phyloP scores from a whole-genome alignment of 2,329 filamentous ascomycete genomes.

The Fusarium armeniacum region DNA sequence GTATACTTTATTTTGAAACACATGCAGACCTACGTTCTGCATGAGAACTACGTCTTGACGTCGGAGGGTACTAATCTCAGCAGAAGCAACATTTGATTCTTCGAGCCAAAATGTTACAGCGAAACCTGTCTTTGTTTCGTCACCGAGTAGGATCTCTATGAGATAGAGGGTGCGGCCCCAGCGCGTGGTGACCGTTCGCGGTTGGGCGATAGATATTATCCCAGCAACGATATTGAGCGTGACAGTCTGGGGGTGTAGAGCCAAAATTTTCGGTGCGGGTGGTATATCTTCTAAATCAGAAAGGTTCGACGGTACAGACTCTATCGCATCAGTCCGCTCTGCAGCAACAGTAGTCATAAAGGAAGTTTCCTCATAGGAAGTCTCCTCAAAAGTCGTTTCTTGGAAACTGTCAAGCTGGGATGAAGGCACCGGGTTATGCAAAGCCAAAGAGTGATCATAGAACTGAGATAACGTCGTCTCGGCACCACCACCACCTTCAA shows the following conservation, averaged over 20 bases:
- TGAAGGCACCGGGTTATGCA: slow-evolving; percentile 75
- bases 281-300: slow-evolving; percentile 78
- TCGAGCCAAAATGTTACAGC: slow-evolving; percentile 86
- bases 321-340: slow-evolving; percentile 41
- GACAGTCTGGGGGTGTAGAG: slow-evolving; percentile 82
- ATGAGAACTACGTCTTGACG: slow-evolving; percentile 83
- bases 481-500: slow-evolving; percentile 51
- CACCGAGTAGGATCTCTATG: slow-evolving; percentile 83
- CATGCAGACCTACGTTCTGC: slow-evolving; percentile 81
- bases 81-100: slow-evolving; percentile 51
- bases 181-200: slow-evolving; percentile 76
- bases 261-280: slow-evolving; percentile 72
- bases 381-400: slow-evolving; percentile 46
- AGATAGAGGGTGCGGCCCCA: slow-evolving; percentile 74
- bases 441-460: slow-evolving; percentile 81
- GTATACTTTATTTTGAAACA: slow-evolving; percentile 83
- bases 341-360: slow-evolving; percentile 57
- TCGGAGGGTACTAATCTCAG: slow-evolving; percentile 64
- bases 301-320: slow-evolving; percentile 53
- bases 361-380: slow-evolving; percentile 51
- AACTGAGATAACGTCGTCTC: slow-evolving; percentile 71
- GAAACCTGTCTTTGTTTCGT: slow-evolving; percentile 87
- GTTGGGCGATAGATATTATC: slow-evolving; percentile 77
- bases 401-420: slow-evolving; percentile 66
- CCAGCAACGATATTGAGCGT: slow-evolving; percentile 86